Evolutionary conservation across 306 rosid species (phyloP).

Genomic region (Prinsepia uniflora): DNA sequence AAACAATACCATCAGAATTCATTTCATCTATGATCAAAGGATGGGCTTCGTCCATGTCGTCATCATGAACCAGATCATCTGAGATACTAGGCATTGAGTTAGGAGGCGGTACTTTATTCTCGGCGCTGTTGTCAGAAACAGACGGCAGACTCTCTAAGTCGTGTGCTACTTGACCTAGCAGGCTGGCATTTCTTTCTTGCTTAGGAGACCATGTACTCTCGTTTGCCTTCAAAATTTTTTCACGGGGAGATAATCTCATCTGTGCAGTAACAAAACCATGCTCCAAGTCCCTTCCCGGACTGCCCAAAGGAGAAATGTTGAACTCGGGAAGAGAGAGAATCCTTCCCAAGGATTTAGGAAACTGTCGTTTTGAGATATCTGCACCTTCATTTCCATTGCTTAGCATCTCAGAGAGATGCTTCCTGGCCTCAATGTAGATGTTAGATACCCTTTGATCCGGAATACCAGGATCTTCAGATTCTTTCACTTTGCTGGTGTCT

Average conservation of each 20-base stretch:
- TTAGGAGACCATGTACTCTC: slow-evolving; percentile 38
- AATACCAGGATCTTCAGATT: slow-evolving; percentile 42
- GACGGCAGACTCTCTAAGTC: slow-evolving; percentile 33
- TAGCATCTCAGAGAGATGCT: slow-evolving; percentile 65
- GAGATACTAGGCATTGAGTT: slow-evolving; percentile 29
- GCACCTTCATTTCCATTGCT: slow-evolving; percentile 55
- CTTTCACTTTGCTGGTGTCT: slow-evolving; percentile 47
- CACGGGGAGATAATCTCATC: slow-evolving; percentile 43
- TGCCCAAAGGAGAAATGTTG: slow-evolving; percentile 58
- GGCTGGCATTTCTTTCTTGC: slow-evolving; percentile 27
- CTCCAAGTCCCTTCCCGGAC: slow-evolving; percentile 80
- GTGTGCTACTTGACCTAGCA: slow-evolving; percentile 36
- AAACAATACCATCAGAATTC: slow-evolving; percentile 54
- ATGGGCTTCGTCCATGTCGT: slow-evolving; percentile 32
- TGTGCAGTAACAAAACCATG: slow-evolving; percentile 57
- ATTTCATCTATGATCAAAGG: slow-evolving; percentile 36
- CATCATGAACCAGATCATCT: slow-evolving; percentile 27
- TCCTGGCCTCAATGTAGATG: slow-evolving; percentile 78
- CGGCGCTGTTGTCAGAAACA: slow-evolving; percentile 36
- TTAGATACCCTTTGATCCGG: slow-evolving; percentile 50
- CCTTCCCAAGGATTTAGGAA: slow-evolving; percentile 70
- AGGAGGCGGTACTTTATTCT: slow-evolving; percentile 36
- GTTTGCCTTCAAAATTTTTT: slow-evolving; percentile 34
- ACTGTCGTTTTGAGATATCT: slow-evolving; percentile 50
- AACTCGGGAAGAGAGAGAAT: slow-evolving; percentile 90